Evolutionary conservation across 306 rosid species (phyloP).

Genomic region (Luffa aegyptiaca): DNA sequence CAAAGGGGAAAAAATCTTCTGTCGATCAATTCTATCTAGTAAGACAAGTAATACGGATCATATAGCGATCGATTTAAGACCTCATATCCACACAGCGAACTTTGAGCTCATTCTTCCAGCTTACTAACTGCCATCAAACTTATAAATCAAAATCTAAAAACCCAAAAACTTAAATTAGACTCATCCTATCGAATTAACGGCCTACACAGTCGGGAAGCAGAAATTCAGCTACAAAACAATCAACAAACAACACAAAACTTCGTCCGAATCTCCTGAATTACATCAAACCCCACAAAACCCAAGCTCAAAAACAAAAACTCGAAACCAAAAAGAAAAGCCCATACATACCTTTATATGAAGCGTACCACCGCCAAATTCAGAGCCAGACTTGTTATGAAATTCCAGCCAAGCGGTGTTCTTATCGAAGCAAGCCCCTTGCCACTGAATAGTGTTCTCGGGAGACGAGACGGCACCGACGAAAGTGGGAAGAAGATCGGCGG

Average conservation of each 20-base stretch:
- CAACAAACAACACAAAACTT: background rate
- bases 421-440: constrained; percentile 86
- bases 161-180: background rate
- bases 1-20: background rate
- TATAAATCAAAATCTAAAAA: background rate
- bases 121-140: background rate
- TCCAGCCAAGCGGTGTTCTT: constrained; percentile 81
- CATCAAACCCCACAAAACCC: background rate
- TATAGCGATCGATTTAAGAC: background rate
- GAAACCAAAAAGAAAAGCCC: background rate
- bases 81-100: background rate
- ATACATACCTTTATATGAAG: constrained; percentile 65
- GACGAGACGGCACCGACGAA: constrained; percentile 76
- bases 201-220: background rate
- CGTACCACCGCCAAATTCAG: constrained; percentile 83
- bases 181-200: background rate
- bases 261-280: background rate
- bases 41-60: background rate
- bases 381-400: constrained; percentile 49
- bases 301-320: background rate
- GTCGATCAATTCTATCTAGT: background rate
- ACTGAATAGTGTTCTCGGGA: constrained; percentile 11
- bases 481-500: constrained; percentile 68
- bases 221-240: background rate
- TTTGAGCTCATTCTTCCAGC: background rate